These are phyloP conservation scores for Sugiyamaella marilandica DNA, from an alignment of 805 yeast genomes.

Conservation along the genomic window DNA sequence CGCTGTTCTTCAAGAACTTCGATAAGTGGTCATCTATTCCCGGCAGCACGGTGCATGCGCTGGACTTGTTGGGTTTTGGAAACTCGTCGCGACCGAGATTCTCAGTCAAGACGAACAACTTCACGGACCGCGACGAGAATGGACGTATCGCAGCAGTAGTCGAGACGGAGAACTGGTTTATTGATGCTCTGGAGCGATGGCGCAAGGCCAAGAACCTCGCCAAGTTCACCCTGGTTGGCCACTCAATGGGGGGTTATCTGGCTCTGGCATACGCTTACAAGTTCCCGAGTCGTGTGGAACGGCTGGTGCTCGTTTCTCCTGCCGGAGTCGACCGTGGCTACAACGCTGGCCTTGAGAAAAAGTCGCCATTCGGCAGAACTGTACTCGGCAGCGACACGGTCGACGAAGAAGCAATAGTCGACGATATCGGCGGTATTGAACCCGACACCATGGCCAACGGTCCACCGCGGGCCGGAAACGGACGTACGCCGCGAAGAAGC, in stretches of 20 bases:
- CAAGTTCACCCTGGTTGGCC: constrained; percentile 65
- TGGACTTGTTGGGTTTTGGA: constrained; percentile 89
- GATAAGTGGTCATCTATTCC: constrained; percentile 38
- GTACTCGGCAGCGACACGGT: background rate
- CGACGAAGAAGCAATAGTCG: background rate
- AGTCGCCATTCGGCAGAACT: constrained; percentile 8
- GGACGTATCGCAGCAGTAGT: constrained; percentile 30
- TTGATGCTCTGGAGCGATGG: constrained; percentile 64
- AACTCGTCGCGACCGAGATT: constrained; percentile 71
- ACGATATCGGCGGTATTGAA: background rate
- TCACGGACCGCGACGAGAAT: constrained; percentile 27
- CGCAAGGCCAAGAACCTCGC: constrained; percentile 44
- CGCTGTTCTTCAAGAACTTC: constrained; percentile 72
- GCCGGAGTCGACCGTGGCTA: constrained; percentile 61
- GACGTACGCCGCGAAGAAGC: background rate
- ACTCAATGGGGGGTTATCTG: constrained; percentile 89
- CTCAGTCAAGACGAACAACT: constrained; percentile 25
- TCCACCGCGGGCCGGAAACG: background rate
- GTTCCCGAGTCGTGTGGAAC: constrained; percentile 56
- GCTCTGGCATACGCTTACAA: constrained; percentile 61
- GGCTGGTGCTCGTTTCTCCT: constrained; percentile 78
- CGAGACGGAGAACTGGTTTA: constrained; percentile 58
- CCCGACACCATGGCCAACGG: background rate
- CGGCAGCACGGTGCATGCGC: constrained; percentile 72
- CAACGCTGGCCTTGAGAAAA: constrained; percentile 13